A percentile compares a stretch with the other conserved stretches of the same genome.
phyloP scores from a whole-genome alignment of 768 basidiomycete species.

The Boletus fagicola region DNA sequence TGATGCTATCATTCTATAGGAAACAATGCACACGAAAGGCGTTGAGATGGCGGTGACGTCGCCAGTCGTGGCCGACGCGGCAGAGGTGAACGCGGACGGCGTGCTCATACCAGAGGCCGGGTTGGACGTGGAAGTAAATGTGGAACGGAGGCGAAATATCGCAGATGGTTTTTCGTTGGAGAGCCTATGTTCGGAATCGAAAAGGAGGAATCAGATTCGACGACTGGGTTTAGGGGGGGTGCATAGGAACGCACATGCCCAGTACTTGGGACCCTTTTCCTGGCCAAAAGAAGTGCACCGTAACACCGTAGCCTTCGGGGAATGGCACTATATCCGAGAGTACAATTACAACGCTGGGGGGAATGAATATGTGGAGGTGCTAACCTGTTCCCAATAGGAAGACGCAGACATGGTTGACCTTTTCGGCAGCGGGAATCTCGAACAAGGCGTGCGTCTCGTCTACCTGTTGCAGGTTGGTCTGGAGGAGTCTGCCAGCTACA shows the following conservation, averaged over 20 bases:
- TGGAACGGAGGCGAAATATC: constrained; percentile 77
- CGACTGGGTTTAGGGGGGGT: background rate
- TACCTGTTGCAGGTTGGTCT: constrained; percentile 78
- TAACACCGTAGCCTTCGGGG: constrained; percentile 79
- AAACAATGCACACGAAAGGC: too few species aligned
- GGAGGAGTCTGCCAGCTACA: constrained; percentile 73
- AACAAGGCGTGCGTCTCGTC: constrained; percentile 84
- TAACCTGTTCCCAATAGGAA: constrained; percentile 77
- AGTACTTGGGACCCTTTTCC: constrained; percentile 84
- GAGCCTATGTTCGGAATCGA: constrained; percentile 47
- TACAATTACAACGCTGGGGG: background rate
- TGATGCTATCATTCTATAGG: too few species aligned
- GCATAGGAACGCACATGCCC: constrained; percentile 59
- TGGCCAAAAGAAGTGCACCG: constrained; percentile 85
- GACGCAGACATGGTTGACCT: constrained; percentile 83
- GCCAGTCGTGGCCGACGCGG: constrained; percentile 32
- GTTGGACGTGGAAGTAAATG: constrained; percentile 42
- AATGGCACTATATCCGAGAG: constrained; percentile 54
- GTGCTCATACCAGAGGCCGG: constrained; percentile 33
- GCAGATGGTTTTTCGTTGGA: constrained; percentile 90
- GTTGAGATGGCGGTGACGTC: constrained; percentile 73
- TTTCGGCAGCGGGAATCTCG: constrained; percentile 64
- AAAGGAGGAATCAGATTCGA: background rate
- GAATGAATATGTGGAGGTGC: constrained; percentile 14
- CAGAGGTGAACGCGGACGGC: constrained; percentile 32